A percentile compares a stretch with the other conserved stretches of the same genome.
These are phyloP conservation scores for Teunomyces pallodes DNA, from an alignment of 805 yeast species.

Conservation along the genomic window DNA sequence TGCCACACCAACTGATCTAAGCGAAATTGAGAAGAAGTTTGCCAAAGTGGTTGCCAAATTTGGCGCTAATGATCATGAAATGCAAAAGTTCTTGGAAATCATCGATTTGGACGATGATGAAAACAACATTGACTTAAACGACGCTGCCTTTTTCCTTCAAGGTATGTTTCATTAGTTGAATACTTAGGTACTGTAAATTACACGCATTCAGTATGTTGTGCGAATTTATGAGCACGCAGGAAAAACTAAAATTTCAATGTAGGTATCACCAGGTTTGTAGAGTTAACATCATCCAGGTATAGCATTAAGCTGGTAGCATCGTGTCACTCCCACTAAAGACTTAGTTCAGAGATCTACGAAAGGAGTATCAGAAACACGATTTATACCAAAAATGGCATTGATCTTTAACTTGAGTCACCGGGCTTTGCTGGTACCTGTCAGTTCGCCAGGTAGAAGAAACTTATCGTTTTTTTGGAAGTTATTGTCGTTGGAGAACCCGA, in stretches of 20 bases:
- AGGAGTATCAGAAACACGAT: not conserved
- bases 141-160: not conserved
- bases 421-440: not conserved
- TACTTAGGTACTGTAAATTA: conserved; percentile 1
- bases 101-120: not conserved
- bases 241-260: not conserved
- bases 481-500: conserved; percentile 33
- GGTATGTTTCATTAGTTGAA: not conserved
- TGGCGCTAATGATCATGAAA: not conserved
- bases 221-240: not conserved
- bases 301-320: not conserved
- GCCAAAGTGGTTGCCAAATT: not conserved
- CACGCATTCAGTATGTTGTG: not conserved
- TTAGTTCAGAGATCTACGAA: no score
- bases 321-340: not conserved
- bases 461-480: conserved; percentile 39
- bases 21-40: not conserved
- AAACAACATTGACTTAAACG: not conserved
- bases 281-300: not conserved
- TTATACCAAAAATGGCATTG: not conserved
- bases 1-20: not conserved
- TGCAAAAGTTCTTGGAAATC: not conserved
- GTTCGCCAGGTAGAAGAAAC: conserved; percentile 15
- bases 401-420: not conserved
- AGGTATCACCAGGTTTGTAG: conserved; percentile 1